These are phyloP conservation scores for Magnaporthiopsis rhizophila DNA, from an alignment of 2,329 filamentous ascomycete species.

Conservation along the genomic window DNA sequence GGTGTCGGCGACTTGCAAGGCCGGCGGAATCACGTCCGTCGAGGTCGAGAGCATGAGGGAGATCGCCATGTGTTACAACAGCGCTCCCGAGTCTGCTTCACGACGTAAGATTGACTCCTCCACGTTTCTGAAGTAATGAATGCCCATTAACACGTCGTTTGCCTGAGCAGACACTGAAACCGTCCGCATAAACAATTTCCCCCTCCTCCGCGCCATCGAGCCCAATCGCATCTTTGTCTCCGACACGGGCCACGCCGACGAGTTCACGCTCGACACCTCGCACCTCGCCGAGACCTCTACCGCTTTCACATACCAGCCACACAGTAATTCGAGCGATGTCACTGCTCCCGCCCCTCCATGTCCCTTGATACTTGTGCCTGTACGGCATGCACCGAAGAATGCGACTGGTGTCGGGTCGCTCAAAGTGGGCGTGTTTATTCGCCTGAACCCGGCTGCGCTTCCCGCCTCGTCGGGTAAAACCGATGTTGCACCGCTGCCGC, in stretches of 20 bases:
- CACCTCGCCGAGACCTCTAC: slow-evolving; percentile 63
- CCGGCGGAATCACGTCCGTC: slow-evolving; percentile 60
- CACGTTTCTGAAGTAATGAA: neutral
- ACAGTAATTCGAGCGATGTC: slow-evolving; percentile 47
- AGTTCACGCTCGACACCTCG: slow-evolving; percentile 69
- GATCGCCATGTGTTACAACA: slow-evolving; percentile 78
- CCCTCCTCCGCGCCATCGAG: slow-evolving; percentile 81
- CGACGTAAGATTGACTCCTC: slow-evolving; percentile 37
- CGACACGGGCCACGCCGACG: slow-evolving; percentile 58
- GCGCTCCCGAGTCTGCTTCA: slow-evolving; percentile 36
- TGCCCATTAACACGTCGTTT: slow-evolving; percentile 6
- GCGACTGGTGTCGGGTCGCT: slow-evolving; percentile 68
- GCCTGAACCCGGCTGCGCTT: slow-evolving; percentile 55
- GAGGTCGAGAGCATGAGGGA: slow-evolving; percentile 80
- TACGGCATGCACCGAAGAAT: slow-evolving; percentile 53
- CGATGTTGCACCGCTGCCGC: slow-evolving; percentile 8
- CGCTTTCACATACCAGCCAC: slow-evolving; percentile 88
- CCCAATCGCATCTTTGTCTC: slow-evolving; percentile 88
- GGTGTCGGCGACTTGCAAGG: slow-evolving; percentile 76
- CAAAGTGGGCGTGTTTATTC: slow-evolving; percentile 79
- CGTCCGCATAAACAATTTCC: slow-evolving; percentile 82
- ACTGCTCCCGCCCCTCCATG: slow-evolving; percentile 45
- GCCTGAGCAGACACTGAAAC: slow-evolving; percentile 43
- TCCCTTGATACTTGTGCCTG: slow-evolving; percentile 64
- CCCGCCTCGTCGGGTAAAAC: slow-evolving; percentile 21